phyloP scores from a whole-genome alignment of 78 protist species.

The Creolimax fragrantissima region DNA sequence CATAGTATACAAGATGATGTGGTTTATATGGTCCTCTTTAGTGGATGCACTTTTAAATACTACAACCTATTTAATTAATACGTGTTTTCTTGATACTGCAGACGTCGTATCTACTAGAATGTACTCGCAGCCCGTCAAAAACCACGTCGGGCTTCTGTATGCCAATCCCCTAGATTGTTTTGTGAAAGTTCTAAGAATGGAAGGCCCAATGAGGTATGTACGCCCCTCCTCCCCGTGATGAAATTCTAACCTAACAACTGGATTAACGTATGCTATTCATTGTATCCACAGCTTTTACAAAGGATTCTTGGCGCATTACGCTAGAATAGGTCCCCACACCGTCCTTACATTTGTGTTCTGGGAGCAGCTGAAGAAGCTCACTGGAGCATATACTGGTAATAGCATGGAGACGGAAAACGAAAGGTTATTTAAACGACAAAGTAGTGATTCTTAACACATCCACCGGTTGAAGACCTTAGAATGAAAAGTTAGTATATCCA shows the following conservation, averaged over 20 bases:
- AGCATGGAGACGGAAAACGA: not conserved
- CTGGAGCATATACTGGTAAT: not conserved
- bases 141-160: not conserved
- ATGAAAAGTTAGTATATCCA: too few species aligned
- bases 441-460: not conserved
- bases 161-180: not conserved
- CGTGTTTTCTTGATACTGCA: too few species aligned
- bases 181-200: not conserved
- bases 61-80: too few species aligned
- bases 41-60: too few species aligned
- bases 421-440: not conserved
- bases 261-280: too few species aligned
- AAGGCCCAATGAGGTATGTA: not conserved
- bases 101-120: slow-evolving; percentile 42
- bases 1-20: too few species aligned
- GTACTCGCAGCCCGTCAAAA: slow-evolving; percentile 31
- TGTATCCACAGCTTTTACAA: not conserved
- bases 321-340: slow-evolving; percentile 38
- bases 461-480: too few species aligned
- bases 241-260: too few species aligned
- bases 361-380: slow-evolving; percentile 8
- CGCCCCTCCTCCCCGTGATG: not conserved
- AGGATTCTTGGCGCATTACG: slow-evolving; percentile 21
- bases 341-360: slow-evolving; percentile 37
- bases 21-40: too few species aligned